Percentiles rank a stretch among this genome's conserved stretches.
phyloP scores from a whole-genome alignment of 192 early-diverging fungal species.

The Lunasporangiospora selenospora region DNA sequence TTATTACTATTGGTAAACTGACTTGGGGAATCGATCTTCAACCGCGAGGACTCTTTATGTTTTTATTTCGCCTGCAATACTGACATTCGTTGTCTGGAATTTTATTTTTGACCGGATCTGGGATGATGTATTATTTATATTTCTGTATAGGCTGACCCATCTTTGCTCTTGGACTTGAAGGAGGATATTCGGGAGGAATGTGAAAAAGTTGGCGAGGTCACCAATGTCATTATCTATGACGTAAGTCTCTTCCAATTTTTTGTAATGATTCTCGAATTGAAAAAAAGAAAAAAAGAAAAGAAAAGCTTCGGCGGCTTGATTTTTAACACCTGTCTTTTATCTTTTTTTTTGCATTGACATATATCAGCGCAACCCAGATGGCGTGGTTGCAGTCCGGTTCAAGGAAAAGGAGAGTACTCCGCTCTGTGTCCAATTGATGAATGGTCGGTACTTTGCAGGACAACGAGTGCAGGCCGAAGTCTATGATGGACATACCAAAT shows the following conservation, averaged over 20 bases:
- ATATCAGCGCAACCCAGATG: constrained; percentile 71
- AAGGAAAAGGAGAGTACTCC: constrained; percentile 79
- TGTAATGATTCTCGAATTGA: constrained; percentile 43
- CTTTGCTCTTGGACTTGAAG: constrained; percentile 88
- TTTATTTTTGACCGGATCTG: neutral
- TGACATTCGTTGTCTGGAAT: too few species aligned
- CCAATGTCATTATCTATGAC: constrained; percentile 94
- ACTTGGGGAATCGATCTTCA: too few species aligned
- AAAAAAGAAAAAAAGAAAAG: neutral
- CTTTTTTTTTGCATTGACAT: constrained; percentile 6
- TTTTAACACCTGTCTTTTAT: neutral
- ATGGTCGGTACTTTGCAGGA: constrained; percentile 91
- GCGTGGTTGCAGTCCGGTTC: constrained; percentile 89
- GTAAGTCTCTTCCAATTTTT: constrained; percentile 63
- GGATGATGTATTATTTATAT: neutral
- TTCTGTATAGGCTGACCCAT: constrained; percentile 73
- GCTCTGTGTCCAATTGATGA: constrained; percentile 88
- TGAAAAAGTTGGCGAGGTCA: constrained; percentile 92
- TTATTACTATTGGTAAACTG: too few species aligned
- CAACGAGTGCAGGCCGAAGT: constrained; percentile 77
- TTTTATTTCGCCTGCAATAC: too few species aligned
- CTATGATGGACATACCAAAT: constrained; percentile 86
- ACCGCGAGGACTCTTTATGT: too few species aligned
- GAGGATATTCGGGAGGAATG: constrained; percentile 95
- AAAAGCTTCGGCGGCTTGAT: too few species aligned